Conservation (phyloP, 768 basidiomycete genomes). For the Hygrocybe punicea region DNA sequence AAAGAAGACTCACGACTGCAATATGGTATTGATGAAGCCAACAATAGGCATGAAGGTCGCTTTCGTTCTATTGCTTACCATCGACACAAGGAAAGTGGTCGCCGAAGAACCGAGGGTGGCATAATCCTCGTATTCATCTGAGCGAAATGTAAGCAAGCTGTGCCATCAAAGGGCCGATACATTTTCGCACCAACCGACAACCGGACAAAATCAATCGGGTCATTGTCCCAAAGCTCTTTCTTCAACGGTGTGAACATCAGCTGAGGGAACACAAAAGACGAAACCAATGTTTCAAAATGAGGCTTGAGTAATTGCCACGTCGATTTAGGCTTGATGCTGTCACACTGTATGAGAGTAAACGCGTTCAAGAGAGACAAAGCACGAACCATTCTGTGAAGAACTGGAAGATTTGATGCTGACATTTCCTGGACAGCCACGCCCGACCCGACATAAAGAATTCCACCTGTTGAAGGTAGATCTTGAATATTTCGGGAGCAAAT, state of each 20-base stretch:
- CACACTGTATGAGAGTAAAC: conserved; percentile 2
- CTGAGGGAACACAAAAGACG: conserved; percentile 81
- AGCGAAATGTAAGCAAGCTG: background rate
- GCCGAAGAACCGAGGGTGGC: conserved; percentile 75
- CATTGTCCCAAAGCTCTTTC: conserved; percentile 70
- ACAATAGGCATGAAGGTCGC: conserved; percentile 79
- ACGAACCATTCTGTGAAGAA: conserved; percentile 87
- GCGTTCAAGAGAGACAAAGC: background rate
- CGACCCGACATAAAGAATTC: conserved; percentile 71
- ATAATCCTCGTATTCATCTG: conserved; percentile 76
- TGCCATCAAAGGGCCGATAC: background rate
- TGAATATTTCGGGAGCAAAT: conserved; percentile 87
- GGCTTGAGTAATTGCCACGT: conserved; percentile 88
- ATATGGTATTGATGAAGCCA: conserved; percentile 69
- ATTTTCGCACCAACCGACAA: conserved; percentile 59
- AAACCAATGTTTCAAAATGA: conserved; percentile 74
- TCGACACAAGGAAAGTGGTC: conserved; percentile 73
- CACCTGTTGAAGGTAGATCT: conserved; percentile 67
- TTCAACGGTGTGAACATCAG: conserved; percentile 71
- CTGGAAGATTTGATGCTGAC: conserved; percentile 76
- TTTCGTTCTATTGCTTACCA: conserved; percentile 78
- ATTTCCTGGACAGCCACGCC: conserved; percentile 78
- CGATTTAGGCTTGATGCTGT: conserved; percentile 87
- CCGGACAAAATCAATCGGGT: conserved; percentile 81
- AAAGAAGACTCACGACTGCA: conserved; percentile 51